These are phyloP conservation scores for Phytophthora hibernalis DNA, from an alignment of 352 stramenopile species.

Conservation along the genomic window DNA sequence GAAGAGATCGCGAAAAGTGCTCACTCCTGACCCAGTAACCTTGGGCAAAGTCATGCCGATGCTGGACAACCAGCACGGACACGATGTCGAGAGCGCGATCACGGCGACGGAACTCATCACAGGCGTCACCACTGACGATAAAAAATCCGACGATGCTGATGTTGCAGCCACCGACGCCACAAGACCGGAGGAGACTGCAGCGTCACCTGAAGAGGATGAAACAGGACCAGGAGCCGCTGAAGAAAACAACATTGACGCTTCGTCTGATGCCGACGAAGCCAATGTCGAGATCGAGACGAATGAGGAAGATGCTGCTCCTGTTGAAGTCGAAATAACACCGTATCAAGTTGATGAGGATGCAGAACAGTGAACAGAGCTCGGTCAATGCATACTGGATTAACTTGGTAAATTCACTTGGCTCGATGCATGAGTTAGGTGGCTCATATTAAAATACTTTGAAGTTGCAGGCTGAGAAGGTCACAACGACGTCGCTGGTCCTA, in stretches of 20 bases:
- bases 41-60: constrained; percentile 24
- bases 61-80: constrained; percentile 8
- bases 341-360: neutral
- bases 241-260: constrained; percentile 14
- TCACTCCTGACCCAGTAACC: constrained; percentile 7
- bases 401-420: neutral
- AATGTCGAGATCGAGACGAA: neutral
- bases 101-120: constrained; percentile 26
- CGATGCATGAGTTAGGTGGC: constrained; percentile 2
- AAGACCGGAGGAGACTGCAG: constrained; percentile 12
- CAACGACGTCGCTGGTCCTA: constrained; percentile 6
- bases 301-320: neutral
- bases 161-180: neutral
- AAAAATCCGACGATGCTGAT: constrained; percentile 8
- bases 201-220: neutral
- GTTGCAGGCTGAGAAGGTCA: constrained; percentile 5
- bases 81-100: constrained; percentile 24
- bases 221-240: neutral
- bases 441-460: constrained; percentile 26
- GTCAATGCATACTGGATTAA: constrained; percentile 2
- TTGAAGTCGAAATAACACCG: neutral
- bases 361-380: neutral
- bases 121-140: neutral
- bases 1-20: constrained; percentile 8
- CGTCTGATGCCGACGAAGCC: neutral